Evolutionary conservation across 2,329 filamentous ascomycete genomes (phyloP).

Genomic region (Penicillium sp.): DNA sequence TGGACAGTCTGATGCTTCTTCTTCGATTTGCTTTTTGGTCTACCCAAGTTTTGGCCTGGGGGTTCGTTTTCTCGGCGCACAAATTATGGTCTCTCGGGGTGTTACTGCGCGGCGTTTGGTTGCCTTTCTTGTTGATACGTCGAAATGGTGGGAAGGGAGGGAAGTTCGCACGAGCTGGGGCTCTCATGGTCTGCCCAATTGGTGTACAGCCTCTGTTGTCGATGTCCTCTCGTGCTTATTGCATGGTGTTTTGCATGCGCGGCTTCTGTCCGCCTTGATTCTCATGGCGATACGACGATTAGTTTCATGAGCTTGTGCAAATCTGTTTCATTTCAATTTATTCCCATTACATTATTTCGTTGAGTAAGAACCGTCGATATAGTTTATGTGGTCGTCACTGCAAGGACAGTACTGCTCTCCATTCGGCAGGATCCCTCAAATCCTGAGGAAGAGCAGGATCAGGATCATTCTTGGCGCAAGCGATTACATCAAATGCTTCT

Average conservation of each 20-base stretch:
- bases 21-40: conserved; percentile 7
- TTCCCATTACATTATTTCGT: background rate
- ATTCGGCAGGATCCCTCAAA: background rate
- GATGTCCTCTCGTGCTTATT: conserved; percentile 6
- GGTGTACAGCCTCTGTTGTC: background rate
- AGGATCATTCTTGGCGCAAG: background rate
- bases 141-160: conserved; percentile 22
- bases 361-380: background rate
- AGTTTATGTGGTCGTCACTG: background rate
- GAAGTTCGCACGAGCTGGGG: conserved; percentile 17
- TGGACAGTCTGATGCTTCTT: conserved; percentile 23
- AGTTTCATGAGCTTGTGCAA: conserved; percentile 16
- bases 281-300: conserved; percentile 26
- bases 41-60: conserved; percentile 12
- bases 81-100: conserved; percentile 25
- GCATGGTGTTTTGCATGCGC: conserved; percentile 15
- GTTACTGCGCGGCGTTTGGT: conserved; percentile 33
- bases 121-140: conserved; percentile 17
- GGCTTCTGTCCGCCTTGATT: conserved; percentile 19
- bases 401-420: background rate
- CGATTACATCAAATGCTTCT: conserved; percentile 23
- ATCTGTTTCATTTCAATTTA: background rate
- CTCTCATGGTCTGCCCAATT: conserved; percentile 6
- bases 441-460: background rate
- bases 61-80: conserved; percentile 24